Evolutionary conservation across 2,329 filamentous ascomycete species (phyloP).

Genomic region (Pochonia chlamydosporia): DNA sequence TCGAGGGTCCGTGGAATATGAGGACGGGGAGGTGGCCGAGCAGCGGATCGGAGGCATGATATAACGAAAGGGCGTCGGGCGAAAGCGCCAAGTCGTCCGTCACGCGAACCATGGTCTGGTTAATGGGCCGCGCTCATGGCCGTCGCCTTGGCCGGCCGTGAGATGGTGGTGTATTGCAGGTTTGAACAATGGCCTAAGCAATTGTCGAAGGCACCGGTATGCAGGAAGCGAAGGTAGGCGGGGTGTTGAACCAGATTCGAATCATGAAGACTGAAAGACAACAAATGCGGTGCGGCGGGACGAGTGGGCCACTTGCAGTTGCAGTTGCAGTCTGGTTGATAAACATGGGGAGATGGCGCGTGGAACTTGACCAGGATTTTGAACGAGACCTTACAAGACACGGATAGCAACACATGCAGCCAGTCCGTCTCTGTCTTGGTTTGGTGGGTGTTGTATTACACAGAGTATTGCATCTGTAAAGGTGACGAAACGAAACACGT

Average conservation of each 20-base stretch:
- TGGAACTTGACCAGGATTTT: neutral
- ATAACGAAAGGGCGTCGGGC: constrained; percentile 77
- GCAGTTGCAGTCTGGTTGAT: too few relatives aligned
- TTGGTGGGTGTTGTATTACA: too few relatives aligned
- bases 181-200: neutral
- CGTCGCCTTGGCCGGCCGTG: neutral
- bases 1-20: constrained; percentile 87
- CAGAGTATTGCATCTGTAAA: too few relatives aligned
- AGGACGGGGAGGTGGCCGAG: constrained; percentile 77
- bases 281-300: constrained; percentile 3
- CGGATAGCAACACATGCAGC: too few relatives aligned
- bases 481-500: too few relatives aligned
- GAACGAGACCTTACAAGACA: too few relatives aligned
- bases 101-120: constrained; percentile 71
- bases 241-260: neutral
- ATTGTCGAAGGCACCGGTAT: neutral
- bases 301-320: constrained; percentile 5
- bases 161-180: neutral
- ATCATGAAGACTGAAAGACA: constrained; percentile 2
- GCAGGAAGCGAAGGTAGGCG: neutral
- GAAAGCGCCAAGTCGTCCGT: constrained; percentile 73
- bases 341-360: neutral
- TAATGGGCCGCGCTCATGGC: constrained; percentile 19
- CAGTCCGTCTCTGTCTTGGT: too few relatives aligned
- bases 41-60: constrained; percentile 80